phyloP scores from a whole-genome alignment of 1,284 basidiomycete species.

The Leccinum solheimii region DNA sequence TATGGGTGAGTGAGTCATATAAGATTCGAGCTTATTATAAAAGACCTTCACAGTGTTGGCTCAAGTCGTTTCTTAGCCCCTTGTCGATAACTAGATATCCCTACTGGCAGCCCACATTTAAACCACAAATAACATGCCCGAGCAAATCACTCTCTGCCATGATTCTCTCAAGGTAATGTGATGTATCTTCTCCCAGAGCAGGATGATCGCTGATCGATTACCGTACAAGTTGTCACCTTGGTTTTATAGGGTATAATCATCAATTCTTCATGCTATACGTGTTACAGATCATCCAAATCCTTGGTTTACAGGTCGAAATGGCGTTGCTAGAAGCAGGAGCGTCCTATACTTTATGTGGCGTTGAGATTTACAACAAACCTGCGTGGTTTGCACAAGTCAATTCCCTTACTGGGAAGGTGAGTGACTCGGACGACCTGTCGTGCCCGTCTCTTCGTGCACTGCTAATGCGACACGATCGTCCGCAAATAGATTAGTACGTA shows the following conservation, averaged over 20 bases:
- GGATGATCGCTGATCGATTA: neutral
- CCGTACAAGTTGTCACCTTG: neutral
- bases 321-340: conserved; percentile 18
- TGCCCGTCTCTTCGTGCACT: neutral
- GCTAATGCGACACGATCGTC: neutral
- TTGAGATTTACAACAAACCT: conserved; percentile 17
- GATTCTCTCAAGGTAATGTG: conserved; percentile 3
- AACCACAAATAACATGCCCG: conserved; percentile 1
- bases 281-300: neutral
- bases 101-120: neutral
- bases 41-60: neutral
- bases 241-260: neutral
- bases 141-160: conserved; percentile 15
- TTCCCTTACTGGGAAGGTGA: conserved; percentile 17
- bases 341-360: conserved; percentile 1
- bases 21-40: neutral
- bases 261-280: neutral
- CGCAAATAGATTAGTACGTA: no score
- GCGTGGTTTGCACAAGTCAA: conserved; percentile 19
- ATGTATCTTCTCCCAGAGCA: neutral
- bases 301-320: conserved; percentile 17
- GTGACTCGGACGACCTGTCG: neutral
- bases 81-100: neutral
- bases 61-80: neutral
- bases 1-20: no score